Evolutionary conservation across 768 basidiomycete species (phyloP).

Genomic region (Lentinula raphanica): DNA sequence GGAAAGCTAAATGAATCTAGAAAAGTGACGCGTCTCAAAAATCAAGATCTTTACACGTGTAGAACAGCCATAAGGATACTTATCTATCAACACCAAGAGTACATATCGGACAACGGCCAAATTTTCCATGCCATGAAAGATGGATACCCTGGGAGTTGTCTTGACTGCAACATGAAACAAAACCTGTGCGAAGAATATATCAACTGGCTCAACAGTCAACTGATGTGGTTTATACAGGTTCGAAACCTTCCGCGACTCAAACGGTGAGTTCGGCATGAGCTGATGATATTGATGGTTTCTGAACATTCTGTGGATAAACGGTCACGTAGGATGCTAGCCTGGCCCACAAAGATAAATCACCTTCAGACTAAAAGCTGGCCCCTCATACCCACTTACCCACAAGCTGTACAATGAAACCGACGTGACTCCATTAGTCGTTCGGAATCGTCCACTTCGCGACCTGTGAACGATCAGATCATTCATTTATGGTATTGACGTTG

Average conservation of each 20-base stretch:
- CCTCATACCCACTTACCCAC: neutral
- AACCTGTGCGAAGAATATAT: constrained; percentile 4
- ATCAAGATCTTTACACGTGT: constrained; percentile 11
- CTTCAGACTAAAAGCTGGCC: too few species aligned
- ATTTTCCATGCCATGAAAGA: constrained; percentile 1
- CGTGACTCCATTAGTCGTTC: neutral
- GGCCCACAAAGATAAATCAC: neutral
- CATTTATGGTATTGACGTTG: neutral
- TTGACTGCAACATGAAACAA: constrained; percentile 6
- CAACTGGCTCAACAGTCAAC: constrained; percentile 2
- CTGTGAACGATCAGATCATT: constrained; percentile 5
- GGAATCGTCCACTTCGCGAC: neutral
- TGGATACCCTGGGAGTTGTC: constrained; percentile 2
- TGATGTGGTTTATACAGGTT: neutral
- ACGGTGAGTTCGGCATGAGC: neutral
- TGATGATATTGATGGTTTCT: neutral
- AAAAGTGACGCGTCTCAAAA: constrained; percentile 6
- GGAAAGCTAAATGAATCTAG: neutral
- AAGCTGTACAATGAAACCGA: neutral
- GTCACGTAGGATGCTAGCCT: too few species aligned
- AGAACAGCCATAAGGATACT: neutral
- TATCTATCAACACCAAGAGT: neutral
- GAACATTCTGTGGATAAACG: neutral
- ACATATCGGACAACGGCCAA: neutral
- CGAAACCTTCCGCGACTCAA: neutral